Evolutionary conservation across 2,329 filamentous ascomycete species (phyloP), one percentile per base, ranked within the genome.

Genomic region (Corynespora cassiicola): DNA sequence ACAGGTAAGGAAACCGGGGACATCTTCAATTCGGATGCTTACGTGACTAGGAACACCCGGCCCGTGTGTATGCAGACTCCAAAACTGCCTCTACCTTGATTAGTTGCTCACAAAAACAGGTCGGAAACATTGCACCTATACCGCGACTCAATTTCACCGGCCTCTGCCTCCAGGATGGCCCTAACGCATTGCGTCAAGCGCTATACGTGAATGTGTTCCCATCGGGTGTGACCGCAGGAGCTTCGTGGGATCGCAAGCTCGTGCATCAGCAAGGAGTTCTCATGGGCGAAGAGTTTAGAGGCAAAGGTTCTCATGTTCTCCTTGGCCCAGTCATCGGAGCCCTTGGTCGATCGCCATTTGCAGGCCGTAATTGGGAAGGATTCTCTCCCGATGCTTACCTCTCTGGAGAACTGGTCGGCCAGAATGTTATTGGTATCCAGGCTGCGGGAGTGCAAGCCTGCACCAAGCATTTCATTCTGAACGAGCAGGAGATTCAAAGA

Each of bases 401-500:
- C 11, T 66, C 67, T 20, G 75, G 71, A 8, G 59, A 69, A 11
- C 52, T 66, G 0, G 63, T 69, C 29, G 60, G 54, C 10, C 51
- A 65, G 15, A 69, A 66, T 0, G 65, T 75, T 18, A 43, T 51
- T 16, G 66, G 71, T 7, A 64, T 70, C 16, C 66, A 73, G 31
- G 58, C 58, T 25, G 57, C 54, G 11, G 71, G 72, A 15, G 73
- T 75, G 5, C 62, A 73, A 33, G 59, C 68, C 7, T 65, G 59
- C 22, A 63, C 66, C 4, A 71, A 82, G 60, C 81, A 85, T 47
- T 77, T 75, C 28, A 79, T 85, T 27, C 75, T 66, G 4, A 82
- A 85, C 39, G 82, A 85, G 50, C 82, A 85, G 56, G 81, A 85
- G 42, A 79, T 47, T 15, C 61, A 61, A 51, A 61, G 54, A 26